Conservation (phyloP, 495 filamentous ascomycete species). For the Neurospora hispaniola region DNA sequence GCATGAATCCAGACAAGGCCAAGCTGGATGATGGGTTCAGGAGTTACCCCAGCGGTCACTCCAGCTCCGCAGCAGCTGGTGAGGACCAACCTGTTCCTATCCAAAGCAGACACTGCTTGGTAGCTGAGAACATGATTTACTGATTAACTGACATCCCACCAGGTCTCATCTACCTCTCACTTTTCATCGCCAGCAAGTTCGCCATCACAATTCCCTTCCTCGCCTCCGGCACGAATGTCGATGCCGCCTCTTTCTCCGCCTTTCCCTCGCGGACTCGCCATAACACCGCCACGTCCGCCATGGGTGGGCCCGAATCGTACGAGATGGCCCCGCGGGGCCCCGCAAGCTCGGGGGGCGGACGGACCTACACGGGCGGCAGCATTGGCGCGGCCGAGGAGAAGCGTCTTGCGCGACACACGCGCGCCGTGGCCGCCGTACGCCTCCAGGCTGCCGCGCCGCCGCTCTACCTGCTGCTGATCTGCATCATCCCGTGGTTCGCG, state of each 20-base stretch:
- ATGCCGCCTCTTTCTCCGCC: conserved; percentile 29
- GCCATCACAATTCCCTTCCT: conserved; percentile 49
- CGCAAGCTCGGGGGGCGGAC: conserved; percentile 11
- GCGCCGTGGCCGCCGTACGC: conserved; percentile 34
- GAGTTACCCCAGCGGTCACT: conserved; percentile 69
- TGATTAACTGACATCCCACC: neutral
- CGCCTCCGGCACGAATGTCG: conserved; percentile 27
- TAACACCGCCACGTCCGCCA: conserved; percentile 6
- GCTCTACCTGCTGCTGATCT: conserved; percentile 57
- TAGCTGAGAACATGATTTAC: neutral
- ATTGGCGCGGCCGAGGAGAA: conserved; percentile 18
- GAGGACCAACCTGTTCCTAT: neutral
- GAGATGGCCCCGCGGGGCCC: conserved; percentile 15
- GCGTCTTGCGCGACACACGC: conserved; percentile 34
- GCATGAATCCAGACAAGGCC: conserved; percentile 50
- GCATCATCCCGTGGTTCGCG: conserved; percentile 49
- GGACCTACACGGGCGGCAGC: neutral
- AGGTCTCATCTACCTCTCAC: conserved; percentile 67
- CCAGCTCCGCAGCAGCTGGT: conserved; percentile 54
- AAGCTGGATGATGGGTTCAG: conserved; percentile 79
- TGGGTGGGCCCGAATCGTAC: conserved; percentile 15
- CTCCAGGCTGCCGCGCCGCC: conserved; percentile 60
- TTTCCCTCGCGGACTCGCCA: conserved; percentile 37
- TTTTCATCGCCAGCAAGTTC: conserved; percentile 56
- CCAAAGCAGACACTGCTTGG: neutral